Percentiles rank a stretch among this genome's conserved stretches.
Conservation (phyloP, 2,329 filamentous ascomycete genomes). For the Myrmaecium sp. region DNA sequence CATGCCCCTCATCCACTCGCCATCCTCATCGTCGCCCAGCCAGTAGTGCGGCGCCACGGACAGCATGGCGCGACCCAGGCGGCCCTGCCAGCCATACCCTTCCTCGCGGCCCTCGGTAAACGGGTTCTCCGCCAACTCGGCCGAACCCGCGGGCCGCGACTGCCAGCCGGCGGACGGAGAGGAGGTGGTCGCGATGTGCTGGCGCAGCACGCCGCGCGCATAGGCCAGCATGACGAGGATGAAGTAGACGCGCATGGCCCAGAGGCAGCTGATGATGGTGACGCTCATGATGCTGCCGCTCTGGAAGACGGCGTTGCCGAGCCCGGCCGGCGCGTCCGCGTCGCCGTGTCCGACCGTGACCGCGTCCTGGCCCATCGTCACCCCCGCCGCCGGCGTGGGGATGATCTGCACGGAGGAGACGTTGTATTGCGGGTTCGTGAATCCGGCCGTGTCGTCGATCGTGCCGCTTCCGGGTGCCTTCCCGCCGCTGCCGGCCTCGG, state of each 20-base stretch:
- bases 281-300: conserved; percentile 59
- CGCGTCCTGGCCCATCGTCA: conserved; percentile 34
- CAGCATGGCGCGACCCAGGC: conserved; percentile 64
- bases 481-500: conserved; percentile 24
- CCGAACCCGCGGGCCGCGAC: conserved; percentile 23
- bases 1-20: conserved; percentile 51
- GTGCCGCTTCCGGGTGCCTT: conserved; percentile 34
- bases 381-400: conserved; percentile 28
- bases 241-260: conserved; percentile 66
- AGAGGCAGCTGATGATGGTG: conserved; percentile 55
- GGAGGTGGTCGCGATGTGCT: conserved; percentile 36
- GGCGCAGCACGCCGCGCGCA: conserved; percentile 58
- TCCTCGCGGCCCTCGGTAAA: conserved; percentile 56
- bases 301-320: conserved; percentile 49
- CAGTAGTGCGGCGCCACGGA: conserved; percentile 61
- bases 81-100: conserved; percentile 64
- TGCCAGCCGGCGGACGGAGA: conserved; percentile 6
- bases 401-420: conserved; percentile 39
- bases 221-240: conserved; percentile 70
- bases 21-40: conserved; percentile 49
- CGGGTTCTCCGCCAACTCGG: conserved; percentile 44
- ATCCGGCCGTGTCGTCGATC: conserved; percentile 46
- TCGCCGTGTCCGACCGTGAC: conserved; percentile 28
- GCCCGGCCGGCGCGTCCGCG: conserved; percentile 21
- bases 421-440: conserved; percentile 46